Conservation (phyloP, 1,284 basidiomycete species). For the Marasmius tenuissimus region DNA sequence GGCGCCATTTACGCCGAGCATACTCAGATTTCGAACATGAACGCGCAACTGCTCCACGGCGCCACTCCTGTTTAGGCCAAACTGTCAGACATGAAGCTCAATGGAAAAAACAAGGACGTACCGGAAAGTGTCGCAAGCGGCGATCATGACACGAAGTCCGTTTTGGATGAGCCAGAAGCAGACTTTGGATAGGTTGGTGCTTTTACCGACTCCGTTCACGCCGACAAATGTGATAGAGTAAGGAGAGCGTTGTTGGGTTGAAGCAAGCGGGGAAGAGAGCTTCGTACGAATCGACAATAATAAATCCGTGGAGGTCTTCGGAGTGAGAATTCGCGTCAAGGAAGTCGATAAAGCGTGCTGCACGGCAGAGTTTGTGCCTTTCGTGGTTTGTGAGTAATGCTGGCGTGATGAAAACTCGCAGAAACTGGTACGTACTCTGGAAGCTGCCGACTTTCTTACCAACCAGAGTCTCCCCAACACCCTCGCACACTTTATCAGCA, state of each 20-base stretch:
- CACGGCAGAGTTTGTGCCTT: conserved; percentile 86
- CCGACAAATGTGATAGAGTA: conserved; percentile 98
- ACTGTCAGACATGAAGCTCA: background rate
- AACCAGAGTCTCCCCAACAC: conserved; percentile 85
- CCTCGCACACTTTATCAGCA: conserved; percentile 91
- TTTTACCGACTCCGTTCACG: conserved; percentile 99
- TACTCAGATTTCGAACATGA: conserved; percentile 93
- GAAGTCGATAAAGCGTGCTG: conserved; percentile 82
- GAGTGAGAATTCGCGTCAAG: conserved; percentile 92
- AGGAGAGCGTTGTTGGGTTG: conserved; percentile 76
- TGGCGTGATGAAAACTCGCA: background rate
- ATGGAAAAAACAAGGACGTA: conserved; percentile 27
- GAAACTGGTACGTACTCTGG: conserved; percentile 59
- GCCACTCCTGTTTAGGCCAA: conserved; percentile 63
- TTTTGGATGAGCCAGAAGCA: conserved; percentile 99
- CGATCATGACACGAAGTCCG: conserved; percentile 89
- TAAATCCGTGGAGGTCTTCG: conserved; percentile 95
- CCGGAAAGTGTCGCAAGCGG: conserved; percentile 98
- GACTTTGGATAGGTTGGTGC: conserved; percentile 97
- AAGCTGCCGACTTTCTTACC: conserved; percentile 90
- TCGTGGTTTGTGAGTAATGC: background rate
- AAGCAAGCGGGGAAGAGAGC: conserved; percentile 64
- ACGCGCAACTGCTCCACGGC: conserved; percentile 98
- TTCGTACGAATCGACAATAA: conserved; percentile 80
- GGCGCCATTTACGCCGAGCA: conserved; percentile 76